Evolutionary conservation across 768 basidiomycete species (phyloP).

Genomic region (Antrodiella citrinella): DNA sequence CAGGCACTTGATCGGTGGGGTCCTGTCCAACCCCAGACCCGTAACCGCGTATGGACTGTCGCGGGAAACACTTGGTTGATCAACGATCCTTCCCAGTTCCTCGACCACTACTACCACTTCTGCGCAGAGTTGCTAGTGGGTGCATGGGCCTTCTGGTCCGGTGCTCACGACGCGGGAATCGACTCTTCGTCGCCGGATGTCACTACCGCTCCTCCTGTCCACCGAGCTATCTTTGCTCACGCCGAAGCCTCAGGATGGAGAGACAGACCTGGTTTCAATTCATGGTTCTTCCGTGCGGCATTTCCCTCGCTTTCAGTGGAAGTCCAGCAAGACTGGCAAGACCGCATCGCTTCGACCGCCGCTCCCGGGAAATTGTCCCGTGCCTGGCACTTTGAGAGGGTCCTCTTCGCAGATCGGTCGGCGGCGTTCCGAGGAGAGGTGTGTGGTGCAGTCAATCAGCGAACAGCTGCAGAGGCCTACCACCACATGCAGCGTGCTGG

Average conservation of each 20-base stretch:
- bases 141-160: constrained; percentile 66
- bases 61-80: constrained; percentile 66
- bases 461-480: constrained; percentile 66
- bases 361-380: constrained; percentile 15
- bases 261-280: constrained; percentile 71
- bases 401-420: constrained; percentile 66
- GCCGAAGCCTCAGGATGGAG: constrained; percentile 55
- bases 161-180: constrained; percentile 28
- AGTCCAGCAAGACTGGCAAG: constrained; percentile 61
- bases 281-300: constrained; percentile 64
- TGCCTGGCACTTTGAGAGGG: constrained; percentile 65
- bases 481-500: constrained; percentile 36
- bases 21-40: constrained; percentile 19
- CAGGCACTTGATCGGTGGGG: constrained; percentile 63
- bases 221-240: constrained; percentile 68
- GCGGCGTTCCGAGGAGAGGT: constrained; percentile 62
- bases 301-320: constrained; percentile 70
- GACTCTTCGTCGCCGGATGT: constrained; percentile 11
- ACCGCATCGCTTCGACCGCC: constrained; percentile 35
- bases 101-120: constrained; percentile 85
- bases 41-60: constrained; percentile 54
- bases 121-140: constrained; percentile 78
- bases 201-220: constrained; percentile 43
- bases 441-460: constrained; percentile 58
- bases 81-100: constrained; percentile 70